Evolutionary conservation across 2,329 filamentous ascomycete species (phyloP), one percentile per base, ranked within the genome.

Genomic region (Stachybotrys elegans): DNA sequence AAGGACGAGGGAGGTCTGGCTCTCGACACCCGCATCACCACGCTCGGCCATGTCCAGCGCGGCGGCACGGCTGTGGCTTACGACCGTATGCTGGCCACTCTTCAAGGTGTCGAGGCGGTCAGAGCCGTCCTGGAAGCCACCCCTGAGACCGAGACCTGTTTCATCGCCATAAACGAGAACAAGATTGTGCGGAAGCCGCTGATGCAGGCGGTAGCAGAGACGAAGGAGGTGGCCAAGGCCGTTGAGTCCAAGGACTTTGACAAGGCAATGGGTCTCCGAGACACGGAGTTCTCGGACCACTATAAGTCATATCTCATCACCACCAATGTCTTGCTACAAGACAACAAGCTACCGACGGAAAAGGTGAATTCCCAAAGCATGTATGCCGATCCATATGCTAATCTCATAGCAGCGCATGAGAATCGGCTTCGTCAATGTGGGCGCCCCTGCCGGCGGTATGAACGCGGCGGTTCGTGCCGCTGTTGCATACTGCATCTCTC

Each of bases 111-210:
- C 4, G 91, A 96, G 66, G 92, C 91, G 20, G 91, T 97, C 58
- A 89, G 87, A 57, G 91, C 92, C 19, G 88, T 96, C 16, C 76
- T 96, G 22, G 88, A 95, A 52, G 88, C 89, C 40, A 94, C 83
- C 0, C 90, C 93, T 9, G 86, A 93, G 35, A 92, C 88, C 0
- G 88, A 89, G 44, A 95, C 90, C 40, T 92, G 90, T 46, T 91
- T 98, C 60, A 97, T 98, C 61, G 91, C 90, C 55, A 91, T 98
- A 54, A 91, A 85, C 51, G 93, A 98, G 73, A 97, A 97, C 78
- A 95, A 98, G 72, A 97, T 98, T 61, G 83, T 90, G 51, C 82
- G 91, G 44, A 90, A 91, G 56, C 86, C 90, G 17, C 73, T 98
- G 21, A 86, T 97, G 72, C 80, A 95, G 60, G 91, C 93, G 2